Evolutionary conservation across 23 red algal species (phyloP).

Genomic region (Gracilaria domingensis): DNA sequence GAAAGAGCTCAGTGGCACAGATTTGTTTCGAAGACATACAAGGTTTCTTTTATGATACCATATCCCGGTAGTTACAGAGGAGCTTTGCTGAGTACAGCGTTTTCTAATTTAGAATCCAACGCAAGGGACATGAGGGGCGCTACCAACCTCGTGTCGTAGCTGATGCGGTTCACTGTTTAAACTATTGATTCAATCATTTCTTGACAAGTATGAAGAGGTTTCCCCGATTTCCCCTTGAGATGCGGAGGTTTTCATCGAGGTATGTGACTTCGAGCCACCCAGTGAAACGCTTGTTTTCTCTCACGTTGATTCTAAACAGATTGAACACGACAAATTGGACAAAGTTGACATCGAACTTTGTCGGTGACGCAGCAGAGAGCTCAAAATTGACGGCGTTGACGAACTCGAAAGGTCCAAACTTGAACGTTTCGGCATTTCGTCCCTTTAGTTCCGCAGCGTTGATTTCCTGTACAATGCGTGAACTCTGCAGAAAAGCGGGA

Average conservation of each 20-base stretch:
- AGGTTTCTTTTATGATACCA: neutral
- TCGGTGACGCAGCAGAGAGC: constrained; percentile 67
- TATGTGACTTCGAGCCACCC: constrained; percentile 91
- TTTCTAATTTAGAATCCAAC: neutral
- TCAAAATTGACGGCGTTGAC: constrained; percentile 75
- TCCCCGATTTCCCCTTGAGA: constrained; percentile 81
- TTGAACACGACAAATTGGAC: constrained; percentile 64
- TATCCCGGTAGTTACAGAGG: neutral
- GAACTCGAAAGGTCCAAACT: constrained; percentile 75
- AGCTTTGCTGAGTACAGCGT: neutral
- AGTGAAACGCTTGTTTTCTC: constrained; percentile 59
- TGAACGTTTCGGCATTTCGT: constrained; percentile 72
- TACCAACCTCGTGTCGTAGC: neutral
- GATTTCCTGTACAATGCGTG: constrained; percentile 82
- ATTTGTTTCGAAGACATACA: neutral
- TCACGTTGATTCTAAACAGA: constrained; percentile 73
- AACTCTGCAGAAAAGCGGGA: constrained; percentile 66
- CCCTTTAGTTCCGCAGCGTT: constrained; percentile 48
- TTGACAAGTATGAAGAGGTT: constrained; percentile 92
- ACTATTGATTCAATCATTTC: constrained; percentile 13
- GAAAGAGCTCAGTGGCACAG: neutral
- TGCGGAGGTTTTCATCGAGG: constrained; percentile 84
- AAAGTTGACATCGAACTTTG: constrained; percentile 86
- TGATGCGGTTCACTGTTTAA: neutral
- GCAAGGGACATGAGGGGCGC: neutral